A percentile compares a stretch with the other conserved stretches of the same genome.
Evolutionary conservation across 305 asterid species (phyloP).

Genomic region (Plantago lanceolata): DNA sequence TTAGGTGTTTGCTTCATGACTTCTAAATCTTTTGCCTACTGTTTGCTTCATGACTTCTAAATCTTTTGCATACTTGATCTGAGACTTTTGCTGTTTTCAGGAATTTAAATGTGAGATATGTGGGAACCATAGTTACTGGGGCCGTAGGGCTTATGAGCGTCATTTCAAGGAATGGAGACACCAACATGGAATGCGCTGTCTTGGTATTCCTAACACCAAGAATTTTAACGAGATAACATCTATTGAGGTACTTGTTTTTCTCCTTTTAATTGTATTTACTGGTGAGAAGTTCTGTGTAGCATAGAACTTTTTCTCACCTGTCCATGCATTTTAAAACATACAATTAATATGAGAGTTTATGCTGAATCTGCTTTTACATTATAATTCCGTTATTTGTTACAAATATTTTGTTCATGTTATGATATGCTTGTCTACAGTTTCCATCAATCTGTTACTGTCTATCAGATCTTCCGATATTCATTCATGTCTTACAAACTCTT

Average conservation of each 20-base stretch:
- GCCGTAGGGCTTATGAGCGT: slow-evolving; percentile 98
- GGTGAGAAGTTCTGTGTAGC: background rate
- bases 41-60: background rate
- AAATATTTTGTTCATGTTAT: background rate
- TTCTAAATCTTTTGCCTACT: slow-evolving; percentile 7
- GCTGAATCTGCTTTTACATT: background rate
- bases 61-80: slow-evolving; percentile 14
- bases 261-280: background rate
- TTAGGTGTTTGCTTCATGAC: background rate
- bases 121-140: slow-evolving; percentile 98
- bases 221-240: slow-evolving; percentile 58
- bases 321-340: background rate
- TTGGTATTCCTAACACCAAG: slow-evolving; percentile 17
- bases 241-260: slow-evolving; percentile 53
- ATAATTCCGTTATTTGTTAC: too few species aligned
- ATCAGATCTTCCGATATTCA: too few species aligned
- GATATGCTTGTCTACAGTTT: background rate
- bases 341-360: background rate
- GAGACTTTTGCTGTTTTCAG: slow-evolving; percentile 39
- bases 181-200: slow-evolving; percentile 11
- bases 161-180: slow-evolving; percentile 97
- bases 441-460: background rate
- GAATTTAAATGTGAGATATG: slow-evolving; percentile 98
- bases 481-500: background rate
- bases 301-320: background rate